Conservation (phyloP, 345 rosid species). For the Balakata baccata region DNA sequence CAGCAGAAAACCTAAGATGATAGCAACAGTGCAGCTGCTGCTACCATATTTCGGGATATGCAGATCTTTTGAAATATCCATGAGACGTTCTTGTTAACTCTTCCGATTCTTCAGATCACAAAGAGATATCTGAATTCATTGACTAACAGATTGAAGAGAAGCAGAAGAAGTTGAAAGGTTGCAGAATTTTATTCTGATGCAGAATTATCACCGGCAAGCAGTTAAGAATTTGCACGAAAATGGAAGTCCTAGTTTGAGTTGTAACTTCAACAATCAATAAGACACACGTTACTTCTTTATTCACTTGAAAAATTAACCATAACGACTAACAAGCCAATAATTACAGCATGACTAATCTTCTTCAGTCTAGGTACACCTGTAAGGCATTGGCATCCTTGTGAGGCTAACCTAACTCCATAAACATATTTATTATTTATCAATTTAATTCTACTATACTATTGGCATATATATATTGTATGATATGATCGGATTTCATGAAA, state of each 20-base stretch:
- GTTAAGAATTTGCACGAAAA: background rate
- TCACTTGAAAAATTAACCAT: background rate
- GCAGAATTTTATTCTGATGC: background rate
- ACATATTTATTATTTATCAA: too few relatives aligned
- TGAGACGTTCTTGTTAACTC: background rate
- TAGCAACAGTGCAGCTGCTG: background rate
- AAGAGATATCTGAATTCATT: conserved; percentile 1
- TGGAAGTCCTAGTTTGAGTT: background rate
- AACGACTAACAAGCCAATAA: background rate
- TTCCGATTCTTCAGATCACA: too few relatives aligned
- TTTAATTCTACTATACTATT: too few relatives aligned
- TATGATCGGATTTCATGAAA: too few relatives aligned
- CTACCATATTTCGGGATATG: conserved; percentile 8
- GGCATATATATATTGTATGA: too few relatives aligned
- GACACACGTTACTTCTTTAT: too few relatives aligned
- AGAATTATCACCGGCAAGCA: too few relatives aligned
- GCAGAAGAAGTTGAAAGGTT: background rate
- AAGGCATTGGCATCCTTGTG: too few relatives aligned
- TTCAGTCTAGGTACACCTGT: too few relatives aligned
- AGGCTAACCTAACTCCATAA: too few relatives aligned
- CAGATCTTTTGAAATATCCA: conserved; percentile 11
- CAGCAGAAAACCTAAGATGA: conserved; percentile 11
- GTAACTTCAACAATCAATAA: too few relatives aligned
- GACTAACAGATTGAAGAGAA: background rate
- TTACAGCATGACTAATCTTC: background rate